These are phyloP conservation scores for Polytrichum formosum DNA, from an alignment of 225 moss, liverwort and hornwort species.

Conservation along the genomic window DNA sequence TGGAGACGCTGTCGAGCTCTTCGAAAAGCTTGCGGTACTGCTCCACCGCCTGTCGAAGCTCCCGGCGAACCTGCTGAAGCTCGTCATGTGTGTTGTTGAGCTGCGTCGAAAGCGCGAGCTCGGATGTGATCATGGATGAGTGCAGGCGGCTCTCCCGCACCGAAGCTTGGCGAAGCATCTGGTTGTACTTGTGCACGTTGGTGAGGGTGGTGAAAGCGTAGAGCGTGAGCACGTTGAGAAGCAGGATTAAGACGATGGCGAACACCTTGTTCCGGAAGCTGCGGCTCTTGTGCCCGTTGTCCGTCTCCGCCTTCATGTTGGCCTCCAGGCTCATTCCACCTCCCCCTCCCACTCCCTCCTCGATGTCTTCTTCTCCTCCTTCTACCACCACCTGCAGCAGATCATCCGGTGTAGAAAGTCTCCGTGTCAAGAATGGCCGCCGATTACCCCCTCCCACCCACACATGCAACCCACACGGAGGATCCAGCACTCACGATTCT, in stretches of 20 bases:
- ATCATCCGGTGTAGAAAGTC: no score
- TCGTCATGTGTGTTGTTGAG: slow-evolving; percentile 16
- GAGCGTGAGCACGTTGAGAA: slow-evolving; percentile 29
- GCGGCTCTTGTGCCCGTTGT: slow-evolving; percentile 30
- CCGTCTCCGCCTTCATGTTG: slow-evolving; percentile 40
- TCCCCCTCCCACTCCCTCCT: no score
- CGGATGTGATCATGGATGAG: slow-evolving; percentile 3
- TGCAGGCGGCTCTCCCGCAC: slow-evolving; percentile 4
- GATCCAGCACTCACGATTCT: no score
- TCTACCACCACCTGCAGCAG: no score
- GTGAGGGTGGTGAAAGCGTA: slow-evolving; percentile 29
- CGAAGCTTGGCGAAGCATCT: background rate
- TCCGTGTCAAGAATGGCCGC: no score
- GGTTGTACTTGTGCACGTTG: slow-evolving; percentile 10
- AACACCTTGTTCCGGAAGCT: slow-evolving; percentile 28
- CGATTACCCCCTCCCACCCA: no score
- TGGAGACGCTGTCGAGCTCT: slow-evolving; percentile 5
- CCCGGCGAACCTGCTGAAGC: slow-evolving; percentile 21
- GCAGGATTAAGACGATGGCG: slow-evolving; percentile 16
- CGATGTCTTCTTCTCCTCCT: no score
- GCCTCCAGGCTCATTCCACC: slow-evolving; percentile 51
- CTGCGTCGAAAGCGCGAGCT: slow-evolving; percentile 8
- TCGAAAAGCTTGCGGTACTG: slow-evolving; percentile 25
- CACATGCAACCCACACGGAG: no score
- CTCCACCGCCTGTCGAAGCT: slow-evolving; percentile 18